These are phyloP conservation scores for Lactifluus subvellereus DNA, from an alignment of 768 basidiomycete genomes.

Conservation along the genomic window DNA sequence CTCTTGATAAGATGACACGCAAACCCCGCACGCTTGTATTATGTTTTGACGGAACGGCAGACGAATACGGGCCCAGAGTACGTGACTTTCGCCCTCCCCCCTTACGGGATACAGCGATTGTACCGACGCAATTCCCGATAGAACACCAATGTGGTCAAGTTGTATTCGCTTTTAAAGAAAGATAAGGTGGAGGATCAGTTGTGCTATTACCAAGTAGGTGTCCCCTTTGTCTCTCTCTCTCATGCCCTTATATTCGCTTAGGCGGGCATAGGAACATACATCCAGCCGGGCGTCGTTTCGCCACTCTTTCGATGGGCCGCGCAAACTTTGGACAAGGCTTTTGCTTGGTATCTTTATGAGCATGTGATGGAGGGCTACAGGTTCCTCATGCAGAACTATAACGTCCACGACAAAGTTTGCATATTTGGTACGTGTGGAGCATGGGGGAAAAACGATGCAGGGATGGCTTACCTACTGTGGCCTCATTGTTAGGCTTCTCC, in stretches of 20 bases:
- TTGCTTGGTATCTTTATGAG: conserved; percentile 71
- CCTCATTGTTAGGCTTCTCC: conserved; percentile 57
- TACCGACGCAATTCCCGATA: conserved; percentile 11
- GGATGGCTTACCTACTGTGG: not conserved
- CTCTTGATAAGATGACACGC: conserved; percentile 19
- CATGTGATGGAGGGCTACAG: conserved; percentile 73
- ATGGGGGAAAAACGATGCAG: conserved; percentile 12
- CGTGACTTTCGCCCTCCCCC: not conserved
- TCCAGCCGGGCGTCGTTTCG: conserved; percentile 61
- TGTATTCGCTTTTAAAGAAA: conserved; percentile 36
- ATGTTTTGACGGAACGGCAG: conserved; percentile 24
- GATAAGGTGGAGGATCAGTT: conserved; percentile 34
- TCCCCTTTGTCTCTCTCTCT: not conserved
- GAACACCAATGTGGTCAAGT: conserved; percentile 39
- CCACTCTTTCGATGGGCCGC: conserved; percentile 55
- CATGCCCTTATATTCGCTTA: conserved; percentile 21
- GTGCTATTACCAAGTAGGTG: conserved; percentile 62
- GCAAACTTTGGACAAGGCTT: conserved; percentile 56
- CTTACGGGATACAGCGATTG: not conserved
- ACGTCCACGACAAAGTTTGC: conserved; percentile 66
- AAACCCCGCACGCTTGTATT: conserved; percentile 21
- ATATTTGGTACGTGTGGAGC: conserved; percentile 48
- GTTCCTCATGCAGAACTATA: conserved; percentile 76
- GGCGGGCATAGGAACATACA: conserved; percentile 46
- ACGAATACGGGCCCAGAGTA: conserved; percentile 5